phyloP scores from a whole-genome alignment of 2,329 filamentous ascomycete genomes.

The Neodidymelliopsis sp. region DNA sequence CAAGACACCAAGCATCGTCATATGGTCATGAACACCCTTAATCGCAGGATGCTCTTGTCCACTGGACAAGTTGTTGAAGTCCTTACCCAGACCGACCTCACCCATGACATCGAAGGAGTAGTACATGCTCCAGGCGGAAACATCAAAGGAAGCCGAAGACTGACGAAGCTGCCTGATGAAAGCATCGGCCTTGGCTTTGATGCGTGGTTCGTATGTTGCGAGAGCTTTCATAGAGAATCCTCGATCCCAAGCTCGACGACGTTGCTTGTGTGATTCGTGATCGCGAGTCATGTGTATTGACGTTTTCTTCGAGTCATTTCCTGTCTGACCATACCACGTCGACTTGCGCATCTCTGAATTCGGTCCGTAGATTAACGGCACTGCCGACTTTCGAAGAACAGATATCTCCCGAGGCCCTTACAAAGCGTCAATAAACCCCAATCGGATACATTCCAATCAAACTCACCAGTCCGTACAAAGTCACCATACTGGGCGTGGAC shows the following conservation, averaged over 20 bases:
- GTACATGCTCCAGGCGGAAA: slow-evolving; percentile 35
- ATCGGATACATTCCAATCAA: not conserved
- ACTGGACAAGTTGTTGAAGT: slow-evolving; percentile 33
- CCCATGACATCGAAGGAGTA: slow-evolving; percentile 44
- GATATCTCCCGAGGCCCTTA: slow-evolving; percentile 34
- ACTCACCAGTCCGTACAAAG: slow-evolving; percentile 44
- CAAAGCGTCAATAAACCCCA: not conserved
- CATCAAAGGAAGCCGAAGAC: slow-evolving; percentile 29
- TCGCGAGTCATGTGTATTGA: slow-evolving; percentile 37
- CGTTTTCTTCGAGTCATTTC: slow-evolving; percentile 27
- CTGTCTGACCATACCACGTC: slow-evolving; percentile 36
- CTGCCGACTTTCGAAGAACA: slow-evolving; percentile 28
- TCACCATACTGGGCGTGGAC: slow-evolving; percentile 46
- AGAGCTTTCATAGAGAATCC: slow-evolving; percentile 40
- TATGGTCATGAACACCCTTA: slow-evolving; percentile 45
- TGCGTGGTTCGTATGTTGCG: slow-evolving; percentile 32
- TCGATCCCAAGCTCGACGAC: slow-evolving; percentile 39
- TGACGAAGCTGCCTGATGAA: slow-evolving; percentile 26
- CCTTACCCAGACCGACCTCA: slow-evolving; percentile 36
- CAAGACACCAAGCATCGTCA: slow-evolving; percentile 45
- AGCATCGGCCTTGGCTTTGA: slow-evolving; percentile 34
- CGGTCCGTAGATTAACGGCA: slow-evolving; percentile 32
- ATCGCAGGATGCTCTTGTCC: slow-evolving; percentile 44
- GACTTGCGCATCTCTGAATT: slow-evolving; percentile 35
- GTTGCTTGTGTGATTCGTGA: slow-evolving; percentile 24